Conservation (phyloP, 2,329 filamentous ascomycete genomes). For the Fusarium penzigii region DNA sequence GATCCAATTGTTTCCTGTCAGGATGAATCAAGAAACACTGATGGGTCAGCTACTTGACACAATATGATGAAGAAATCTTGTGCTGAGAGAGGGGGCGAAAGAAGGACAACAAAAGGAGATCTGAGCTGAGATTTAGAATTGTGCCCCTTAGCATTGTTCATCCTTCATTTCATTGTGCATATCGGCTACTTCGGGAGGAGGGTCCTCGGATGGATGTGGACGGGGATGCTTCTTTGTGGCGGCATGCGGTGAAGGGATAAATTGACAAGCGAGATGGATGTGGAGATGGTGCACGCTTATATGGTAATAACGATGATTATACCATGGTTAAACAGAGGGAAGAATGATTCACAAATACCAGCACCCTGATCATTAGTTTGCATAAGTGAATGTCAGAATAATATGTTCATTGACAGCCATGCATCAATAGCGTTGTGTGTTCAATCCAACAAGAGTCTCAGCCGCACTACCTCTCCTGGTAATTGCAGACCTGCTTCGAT, state of each 20-base stretch:
- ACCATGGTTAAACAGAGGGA: background rate
- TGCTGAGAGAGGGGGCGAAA: no score
- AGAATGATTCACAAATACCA: background rate
- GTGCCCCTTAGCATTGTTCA: conserved; percentile 6
- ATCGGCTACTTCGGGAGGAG: conserved; percentile 10
- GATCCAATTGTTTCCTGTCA: no score
- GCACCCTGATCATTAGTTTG: no score
- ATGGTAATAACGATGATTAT: background rate
- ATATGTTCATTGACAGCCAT: no score
- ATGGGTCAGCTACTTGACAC: background rate
- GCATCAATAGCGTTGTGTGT: no score
- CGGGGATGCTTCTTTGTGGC: background rate
- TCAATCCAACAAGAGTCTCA: no score
- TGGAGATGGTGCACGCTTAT: conserved; percentile 9
- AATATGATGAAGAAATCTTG: no score
- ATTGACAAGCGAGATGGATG: conserved; percentile 27
- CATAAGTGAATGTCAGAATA: no score
- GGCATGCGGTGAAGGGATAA: background rate
- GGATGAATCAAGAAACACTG: background rate
- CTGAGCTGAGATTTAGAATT: conserved; percentile 9
- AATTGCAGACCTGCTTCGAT: no score
- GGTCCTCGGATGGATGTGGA: background rate
- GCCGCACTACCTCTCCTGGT: no score
- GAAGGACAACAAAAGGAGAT: background rate
- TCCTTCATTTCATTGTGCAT: conserved; percentile 28